These are phyloP conservation scores for Rhododendron ovatum DNA, from an alignment of 148 eudicot species.

Conservation along the genomic window DNA sequence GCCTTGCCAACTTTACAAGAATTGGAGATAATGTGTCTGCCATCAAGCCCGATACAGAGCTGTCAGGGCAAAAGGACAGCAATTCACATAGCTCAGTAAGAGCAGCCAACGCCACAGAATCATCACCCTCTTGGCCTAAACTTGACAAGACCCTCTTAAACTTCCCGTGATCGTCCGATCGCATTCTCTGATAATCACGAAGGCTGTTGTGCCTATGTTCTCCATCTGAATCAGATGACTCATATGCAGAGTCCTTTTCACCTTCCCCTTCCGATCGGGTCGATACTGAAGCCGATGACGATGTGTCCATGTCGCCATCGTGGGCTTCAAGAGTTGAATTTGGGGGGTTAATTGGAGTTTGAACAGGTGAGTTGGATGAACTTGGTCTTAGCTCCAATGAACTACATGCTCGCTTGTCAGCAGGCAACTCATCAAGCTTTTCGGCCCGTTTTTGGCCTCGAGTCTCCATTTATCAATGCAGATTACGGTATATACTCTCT, in stretches of 20 bases:
- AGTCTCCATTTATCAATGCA: conserved; percentile 42
- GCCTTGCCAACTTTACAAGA: conserved; percentile 70
- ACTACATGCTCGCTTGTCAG: conserved; percentile 85
- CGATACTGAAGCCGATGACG: conserved; percentile 71
- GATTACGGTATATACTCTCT: background rate
- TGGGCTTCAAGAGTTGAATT: conserved; percentile 31
- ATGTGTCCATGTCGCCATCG: conserved; percentile 71
- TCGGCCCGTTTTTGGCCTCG: conserved; percentile 82
- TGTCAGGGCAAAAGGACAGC: conserved; percentile 64
- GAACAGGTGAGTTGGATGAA: conserved; percentile 55
- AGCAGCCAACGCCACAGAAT: conserved; percentile 59
- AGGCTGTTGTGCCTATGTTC: conserved; percentile 42
- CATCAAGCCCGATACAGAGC: conserved; percentile 50
- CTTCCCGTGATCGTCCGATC: conserved; percentile 47
- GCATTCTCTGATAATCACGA: conserved; percentile 48
- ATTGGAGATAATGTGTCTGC: conserved; percentile 60
- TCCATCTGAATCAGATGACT: conserved; percentile 84
- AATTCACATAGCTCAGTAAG: conserved; percentile 86
- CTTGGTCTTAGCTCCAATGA: conserved; percentile 68
- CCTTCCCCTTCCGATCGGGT: conserved; percentile 69
- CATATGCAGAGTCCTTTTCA: conserved; percentile 69
- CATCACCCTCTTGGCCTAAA: conserved; percentile 53
- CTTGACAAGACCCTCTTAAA: conserved; percentile 45
- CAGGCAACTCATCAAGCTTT: conserved; percentile 56
- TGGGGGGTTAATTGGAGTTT: conserved; percentile 28